Base-by-base conservation (phyloP, 2,329 filamentous ascomycete species). In the Fusarium metavorans region DNA sequence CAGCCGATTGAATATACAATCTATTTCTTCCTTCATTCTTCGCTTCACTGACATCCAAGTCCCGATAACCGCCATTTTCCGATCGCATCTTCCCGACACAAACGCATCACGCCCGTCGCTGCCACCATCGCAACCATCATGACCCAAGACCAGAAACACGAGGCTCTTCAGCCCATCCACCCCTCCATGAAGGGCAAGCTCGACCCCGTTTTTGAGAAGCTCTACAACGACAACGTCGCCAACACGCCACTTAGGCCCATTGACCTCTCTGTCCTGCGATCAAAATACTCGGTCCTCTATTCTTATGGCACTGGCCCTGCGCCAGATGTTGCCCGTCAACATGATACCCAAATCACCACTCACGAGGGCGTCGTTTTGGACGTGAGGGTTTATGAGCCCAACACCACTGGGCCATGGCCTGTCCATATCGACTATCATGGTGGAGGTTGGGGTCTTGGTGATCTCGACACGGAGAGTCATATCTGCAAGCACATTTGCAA, bases 371-470 rank as follows among this genome's bases (percentile, higher is more conserved):
- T 64, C 25, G 79, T 77, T 69, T 67, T 80, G 60, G 76, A 80
- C 4, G 80, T 87, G 3, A 82, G 86, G 8, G 83, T 88, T 23
- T 88, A 88, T 76, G 82, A 85, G 61, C 86, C 86, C 1, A 80
- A 80, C 0, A 67, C 77, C 2, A 69, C 82, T 1, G 85, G 85
- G 1, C 82, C 82, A 1, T 86, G 86, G 79, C 86, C 86, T 1
- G 86, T 87, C 5, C 85, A 88, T 58, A 76, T 88, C 57, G 84
- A 87, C 76, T 88, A 82, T 65, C 86, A 88, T 68, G 87, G 87
- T 20, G 87, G 87, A 25, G 84, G 84, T 32, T 88, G 87, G 83
- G 86, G 85, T 0, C 81, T 88, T 2, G 87, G 87, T 2, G 87
- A 87, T 68, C 79, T 88, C 14, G 84, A 86, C 23, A 87, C 86